phyloP scores from a whole-genome alignment of 257 asterid species.

The Solanum chaucha region DNA sequence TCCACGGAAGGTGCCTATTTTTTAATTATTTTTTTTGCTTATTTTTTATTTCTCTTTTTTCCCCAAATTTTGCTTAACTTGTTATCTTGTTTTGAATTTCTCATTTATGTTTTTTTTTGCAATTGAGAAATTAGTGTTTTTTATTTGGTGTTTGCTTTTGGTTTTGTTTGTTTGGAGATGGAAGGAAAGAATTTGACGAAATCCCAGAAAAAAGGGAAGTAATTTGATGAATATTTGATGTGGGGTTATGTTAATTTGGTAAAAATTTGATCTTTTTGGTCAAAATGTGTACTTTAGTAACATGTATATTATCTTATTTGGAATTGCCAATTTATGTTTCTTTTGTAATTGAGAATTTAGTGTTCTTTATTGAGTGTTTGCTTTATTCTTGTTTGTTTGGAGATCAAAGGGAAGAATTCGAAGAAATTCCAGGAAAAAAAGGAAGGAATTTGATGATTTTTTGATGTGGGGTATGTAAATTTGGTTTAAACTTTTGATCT shows the following conservation, averaged over 20 bases:
- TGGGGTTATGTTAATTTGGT: background rate
- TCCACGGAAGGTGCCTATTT: constrained; percentile 13
- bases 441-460: background rate
- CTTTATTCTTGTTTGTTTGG: background rate
- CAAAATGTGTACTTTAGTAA: background rate
- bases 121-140: background rate
- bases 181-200: background rate
- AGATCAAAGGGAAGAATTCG: background rate
- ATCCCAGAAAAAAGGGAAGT: background rate
- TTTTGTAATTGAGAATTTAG: background rate
- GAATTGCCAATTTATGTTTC: background rate
- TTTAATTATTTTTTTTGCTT: background rate
- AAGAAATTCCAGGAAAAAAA: background rate
- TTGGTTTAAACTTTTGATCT: background rate
- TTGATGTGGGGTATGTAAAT: background rate
- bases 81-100: background rate
- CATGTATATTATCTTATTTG: background rate
- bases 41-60: background rate
- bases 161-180: background rate
- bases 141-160: background rate
- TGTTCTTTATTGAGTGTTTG: background rate
- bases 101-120: background rate
- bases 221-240: background rate
- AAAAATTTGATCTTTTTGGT: background rate
- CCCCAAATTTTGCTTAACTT: background rate